Conservation (phyloP, 495 filamentous ascomycete species). For the Aspergillus conjunctus region DNA sequence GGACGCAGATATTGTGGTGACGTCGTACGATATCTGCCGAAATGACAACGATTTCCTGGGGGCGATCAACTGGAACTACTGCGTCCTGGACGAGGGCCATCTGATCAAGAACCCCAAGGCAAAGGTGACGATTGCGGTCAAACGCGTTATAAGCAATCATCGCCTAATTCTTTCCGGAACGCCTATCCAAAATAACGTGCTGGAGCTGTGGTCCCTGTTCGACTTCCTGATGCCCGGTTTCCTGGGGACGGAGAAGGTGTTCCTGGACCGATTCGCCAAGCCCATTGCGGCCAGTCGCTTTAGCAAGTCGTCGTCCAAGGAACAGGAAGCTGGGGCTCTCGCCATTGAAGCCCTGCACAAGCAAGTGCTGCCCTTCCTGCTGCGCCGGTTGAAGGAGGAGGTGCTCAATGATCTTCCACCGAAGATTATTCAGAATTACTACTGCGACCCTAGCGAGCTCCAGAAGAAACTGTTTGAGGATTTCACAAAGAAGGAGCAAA, state of each 20-base stretch:
- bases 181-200: conserved; percentile 96
- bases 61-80: conserved; percentile 92
- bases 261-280: conserved; percentile 95
- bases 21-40: conserved; percentile 94
- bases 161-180: conserved; percentile 95
- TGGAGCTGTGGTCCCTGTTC: conserved; percentile 98
- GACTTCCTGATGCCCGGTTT: conserved; percentile 99
- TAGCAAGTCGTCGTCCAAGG: conserved; percentile 95
- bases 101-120: conserved; percentile 98
- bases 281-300: conserved; percentile 93
- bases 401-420: conserved; percentile 94
- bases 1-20: conserved; percentile 87
- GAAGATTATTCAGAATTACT: conserved; percentile 99
- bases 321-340: conserved; percentile 94
- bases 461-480: conserved; percentile 95
- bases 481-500: conserved; percentile 90
- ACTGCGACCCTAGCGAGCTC: conserved; percentile 95
- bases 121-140: conserved; percentile 89
- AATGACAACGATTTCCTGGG: conserved; percentile 88
- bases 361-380: conserved; percentile 94
- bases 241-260: conserved; percentile 97
- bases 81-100: conserved; percentile 95
- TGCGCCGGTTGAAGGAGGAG: conserved; percentile 96
- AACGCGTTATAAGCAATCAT: conserved; percentile 84
- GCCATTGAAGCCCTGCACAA: conserved; percentile 98